Evolutionary conservation across 306 rosid species (phyloP), one percentile per base, ranked within the genome.

Genomic region (Vachellia collinsii): DNA sequence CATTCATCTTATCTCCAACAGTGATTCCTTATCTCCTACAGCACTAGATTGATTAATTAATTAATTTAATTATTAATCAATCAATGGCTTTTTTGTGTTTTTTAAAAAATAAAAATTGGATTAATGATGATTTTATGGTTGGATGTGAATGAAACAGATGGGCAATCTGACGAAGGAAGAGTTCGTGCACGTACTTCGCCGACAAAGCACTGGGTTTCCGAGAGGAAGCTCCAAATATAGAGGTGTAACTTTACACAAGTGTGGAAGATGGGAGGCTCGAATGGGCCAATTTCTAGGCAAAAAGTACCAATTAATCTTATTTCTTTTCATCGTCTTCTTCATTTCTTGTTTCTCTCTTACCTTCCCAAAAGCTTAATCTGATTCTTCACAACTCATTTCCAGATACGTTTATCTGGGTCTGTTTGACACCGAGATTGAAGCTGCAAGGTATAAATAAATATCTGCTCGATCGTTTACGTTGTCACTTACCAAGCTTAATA

Each of bases 211-310:
- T 78, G 99, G 99, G 29, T 96, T 90, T 85, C 99, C 99, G 1
- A 90, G 99, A 83, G 99, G 99, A 25, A 96, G 99, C 87, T 96
- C 99, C 41, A 96, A 96, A 85, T 96, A 90, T 86, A 93, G 99
- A 88, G 99, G 99, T 69, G 99, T 96, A 22, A 96, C 99, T 20
- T 88, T 96, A 85, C 99, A 96, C 78, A 96, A 96, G 82, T 96
- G 99, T 85, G 99, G 99, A 79, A 88, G 99, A 92, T 96, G 99
- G 99, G 99, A 96, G 22, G 98, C 99, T 58, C 82, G 99, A 65
- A 93, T 96, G 99, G 99, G 99, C 70, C 99, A 96, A 78, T 96
- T 96, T 82, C 87, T 96, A 72, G 98, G 99, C 81, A 96, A 91
- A 88, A 96, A 96, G 99, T 96, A 90, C 1, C 53, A 13, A 6